Conservation (phyloP, 2,329 filamentous ascomycete genomes). For the Ramichloridium luteum region DNA sequence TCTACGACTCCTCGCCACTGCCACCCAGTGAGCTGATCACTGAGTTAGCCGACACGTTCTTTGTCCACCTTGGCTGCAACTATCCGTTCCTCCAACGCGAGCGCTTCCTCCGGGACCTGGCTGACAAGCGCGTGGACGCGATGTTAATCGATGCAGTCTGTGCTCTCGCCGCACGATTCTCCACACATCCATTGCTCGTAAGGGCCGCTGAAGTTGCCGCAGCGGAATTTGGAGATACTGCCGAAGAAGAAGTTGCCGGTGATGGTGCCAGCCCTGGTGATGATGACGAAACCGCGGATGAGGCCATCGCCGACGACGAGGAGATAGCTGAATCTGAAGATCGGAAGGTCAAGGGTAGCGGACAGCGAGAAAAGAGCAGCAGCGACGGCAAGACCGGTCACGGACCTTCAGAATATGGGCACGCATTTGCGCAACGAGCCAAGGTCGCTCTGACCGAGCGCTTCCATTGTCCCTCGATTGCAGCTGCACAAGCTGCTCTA, state of each 20-base stretch:
- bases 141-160: constrained; percentile 82
- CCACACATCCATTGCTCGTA: constrained; percentile 43
- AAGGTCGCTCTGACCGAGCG: constrained; percentile 74
- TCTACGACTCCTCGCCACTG: constrained; percentile 63
- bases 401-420: constrained; percentile 54
- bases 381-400: constrained; percentile 34
- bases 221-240: too few species aligned
- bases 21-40: constrained; percentile 65
- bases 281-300: too few species aligned
- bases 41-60: constrained; percentile 68
- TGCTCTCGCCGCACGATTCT: constrained; percentile 70
- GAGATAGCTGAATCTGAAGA: too few species aligned
- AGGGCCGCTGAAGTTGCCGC: too few species aligned
- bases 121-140: constrained; percentile 68
- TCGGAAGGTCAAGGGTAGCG: too few species aligned
- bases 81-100: constrained; percentile 69
- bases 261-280: too few species aligned
- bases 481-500: constrained; percentile 71
- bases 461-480: constrained; percentile 69
- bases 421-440: constrained; percentile 67
- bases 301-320: too few species aligned
- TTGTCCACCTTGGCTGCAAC: constrained; percentile 69
- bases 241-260: too few species aligned
- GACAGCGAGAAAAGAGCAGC: too few species aligned
- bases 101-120: constrained; percentile 61